Percentiles rank a stretch among this genome's conserved stretches.
phyloP scores from a whole-genome alignment of 768 basidiomycete genomes.

The Lentinus tigrinus region DNA sequence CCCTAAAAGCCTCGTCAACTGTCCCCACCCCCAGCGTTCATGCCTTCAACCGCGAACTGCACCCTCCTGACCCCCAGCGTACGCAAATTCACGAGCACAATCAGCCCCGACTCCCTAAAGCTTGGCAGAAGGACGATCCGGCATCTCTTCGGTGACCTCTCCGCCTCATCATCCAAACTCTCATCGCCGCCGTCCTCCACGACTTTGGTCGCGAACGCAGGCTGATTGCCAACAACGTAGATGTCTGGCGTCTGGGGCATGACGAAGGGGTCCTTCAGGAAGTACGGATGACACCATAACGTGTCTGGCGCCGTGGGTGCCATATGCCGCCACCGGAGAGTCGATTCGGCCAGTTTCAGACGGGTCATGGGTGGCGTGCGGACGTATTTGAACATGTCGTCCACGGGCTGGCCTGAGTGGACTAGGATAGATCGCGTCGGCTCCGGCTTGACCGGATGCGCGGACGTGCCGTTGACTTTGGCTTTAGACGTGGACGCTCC shows the following conservation, averaged over 20 bases:
- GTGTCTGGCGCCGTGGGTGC: slow-evolving; percentile 99
- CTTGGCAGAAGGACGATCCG: slow-evolving; percentile 79
- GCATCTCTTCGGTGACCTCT: slow-evolving; percentile 39
- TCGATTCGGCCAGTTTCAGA: slow-evolving; percentile 71
- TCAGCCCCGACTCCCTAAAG: slow-evolving; percentile 73
- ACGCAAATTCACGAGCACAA: slow-evolving; percentile 79
- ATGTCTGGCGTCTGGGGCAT: slow-evolving; percentile 83
- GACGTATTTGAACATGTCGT: slow-evolving; percentile 95
- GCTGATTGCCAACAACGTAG: slow-evolving; percentile 92
- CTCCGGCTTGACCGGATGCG: slow-evolving; percentile 3
- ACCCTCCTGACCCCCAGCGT: slow-evolving; percentile 70
- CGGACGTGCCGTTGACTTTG: background rate
- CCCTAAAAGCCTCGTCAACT: background rate
- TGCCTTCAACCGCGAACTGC: slow-evolving; percentile 47
- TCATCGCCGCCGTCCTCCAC: slow-evolving; percentile 39
- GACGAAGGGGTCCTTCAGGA: slow-evolving; percentile 85
- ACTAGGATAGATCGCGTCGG: slow-evolving; percentile 63
- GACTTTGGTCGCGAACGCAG: slow-evolving; percentile 73
- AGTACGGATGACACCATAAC: slow-evolving; percentile 96
- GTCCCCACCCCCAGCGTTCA: slow-evolving; percentile 25
- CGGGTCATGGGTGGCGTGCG: slow-evolving; percentile 68
- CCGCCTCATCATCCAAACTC: slow-evolving; percentile 31
- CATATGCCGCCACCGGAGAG: slow-evolving; percentile 91
- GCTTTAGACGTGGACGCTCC: slow-evolving; percentile 12
- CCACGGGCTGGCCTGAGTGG: slow-evolving; percentile 90